Percentiles rank a stretch among this genome's conserved stretches.
phyloP scores from a whole-genome alignment of 1,284 basidiomycete species.

The Coriolopsis trogii region DNA sequence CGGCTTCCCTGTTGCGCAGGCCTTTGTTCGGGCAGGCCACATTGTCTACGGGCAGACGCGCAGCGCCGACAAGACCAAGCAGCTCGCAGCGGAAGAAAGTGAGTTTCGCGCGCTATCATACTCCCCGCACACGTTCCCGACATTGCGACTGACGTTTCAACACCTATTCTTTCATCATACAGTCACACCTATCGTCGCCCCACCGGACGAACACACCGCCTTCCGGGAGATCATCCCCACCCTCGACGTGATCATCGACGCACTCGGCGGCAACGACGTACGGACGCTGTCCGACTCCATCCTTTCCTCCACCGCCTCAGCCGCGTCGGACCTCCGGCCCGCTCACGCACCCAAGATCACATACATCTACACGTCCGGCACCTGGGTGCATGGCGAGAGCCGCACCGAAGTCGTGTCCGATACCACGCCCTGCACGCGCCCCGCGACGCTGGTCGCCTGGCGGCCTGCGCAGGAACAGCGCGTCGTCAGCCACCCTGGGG shows the following conservation, averaged over 20 bases:
- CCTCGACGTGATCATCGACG: constrained; percentile 50
- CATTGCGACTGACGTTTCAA: not conserved
- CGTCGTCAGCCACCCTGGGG: constrained; percentile 33
- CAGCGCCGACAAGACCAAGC: constrained; percentile 40
- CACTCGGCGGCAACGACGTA: constrained; percentile 33
- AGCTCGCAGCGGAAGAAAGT: constrained; percentile 50
- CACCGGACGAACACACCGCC: constrained; percentile 36
- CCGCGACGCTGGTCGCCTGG: constrained; percentile 40
- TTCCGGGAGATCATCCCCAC: constrained; percentile 46
- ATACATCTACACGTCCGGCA: constrained; percentile 54
- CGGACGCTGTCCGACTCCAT: constrained; percentile 28
- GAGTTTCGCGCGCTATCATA: too few species aligned
- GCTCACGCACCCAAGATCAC: constrained; percentile 42
- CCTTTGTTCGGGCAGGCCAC: constrained; percentile 54
- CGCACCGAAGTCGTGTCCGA: constrained; percentile 38
- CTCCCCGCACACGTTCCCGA: too few species aligned
- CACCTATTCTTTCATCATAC: not conserved
- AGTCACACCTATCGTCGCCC: constrained; percentile 53
- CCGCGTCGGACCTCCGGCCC: constrained; percentile 34
- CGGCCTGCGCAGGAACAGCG: constrained; percentile 40
- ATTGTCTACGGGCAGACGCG: constrained; percentile 54
- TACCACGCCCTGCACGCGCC: constrained; percentile 36
- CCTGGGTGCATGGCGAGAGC: constrained; percentile 50
- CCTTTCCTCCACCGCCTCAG: constrained; percentile 38
- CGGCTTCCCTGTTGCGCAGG: constrained; percentile 49